A percentile compares a stretch with the other conserved stretches of the same genome.
Conservation (phyloP, 192 early-diverging fungal species). For the Podila epicladia region DNA sequence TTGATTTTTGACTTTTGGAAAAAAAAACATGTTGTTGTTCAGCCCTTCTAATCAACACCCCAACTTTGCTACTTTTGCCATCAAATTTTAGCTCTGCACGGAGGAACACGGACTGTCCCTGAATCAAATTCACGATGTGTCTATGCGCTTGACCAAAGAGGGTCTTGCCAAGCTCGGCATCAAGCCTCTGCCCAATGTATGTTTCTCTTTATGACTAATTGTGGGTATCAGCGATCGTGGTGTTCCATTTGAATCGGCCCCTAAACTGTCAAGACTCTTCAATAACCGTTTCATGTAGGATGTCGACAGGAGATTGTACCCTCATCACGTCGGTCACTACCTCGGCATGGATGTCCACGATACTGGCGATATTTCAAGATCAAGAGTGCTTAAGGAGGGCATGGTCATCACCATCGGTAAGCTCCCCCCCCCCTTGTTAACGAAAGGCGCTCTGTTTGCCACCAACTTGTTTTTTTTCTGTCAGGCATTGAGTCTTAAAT, state of each 20-base stretch:
- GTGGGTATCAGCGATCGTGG: too few relatives aligned
- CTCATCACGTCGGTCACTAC: constrained; percentile 96
- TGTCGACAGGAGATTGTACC: constrained; percentile 82
- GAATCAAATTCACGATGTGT: constrained; percentile 84
- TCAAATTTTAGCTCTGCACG: constrained; percentile 57
- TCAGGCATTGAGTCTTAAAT: neutral
- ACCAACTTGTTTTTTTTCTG: too few relatives aligned
- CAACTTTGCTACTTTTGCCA: neutral
- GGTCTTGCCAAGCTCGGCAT: constrained; percentile 82
- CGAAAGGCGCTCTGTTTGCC: too few relatives aligned
- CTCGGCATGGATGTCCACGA: constrained; percentile 98
- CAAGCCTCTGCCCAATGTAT: constrained; percentile 62
- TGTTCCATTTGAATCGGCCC: neutral
- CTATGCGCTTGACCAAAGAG: constrained; percentile 71
- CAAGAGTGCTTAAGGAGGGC: constrained; percentile 71
- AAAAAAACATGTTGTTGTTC: neutral
- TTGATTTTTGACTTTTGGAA: constrained; percentile 1
- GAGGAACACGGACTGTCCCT: constrained; percentile 68
- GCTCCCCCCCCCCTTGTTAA: neutral
- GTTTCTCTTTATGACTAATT: neutral
- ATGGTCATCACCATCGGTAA: constrained; percentile 93
- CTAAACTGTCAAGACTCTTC: neutral
- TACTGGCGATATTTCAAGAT: constrained; percentile 76
- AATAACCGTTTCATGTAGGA: constrained; percentile 59
- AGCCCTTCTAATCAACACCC: neutral